Percentiles rank a stretch among this genome's conserved stretches.
Evolutionary conservation across 2,329 filamentous ascomycete species (phyloP).

Genomic region (Claviceps sp.): DNA sequence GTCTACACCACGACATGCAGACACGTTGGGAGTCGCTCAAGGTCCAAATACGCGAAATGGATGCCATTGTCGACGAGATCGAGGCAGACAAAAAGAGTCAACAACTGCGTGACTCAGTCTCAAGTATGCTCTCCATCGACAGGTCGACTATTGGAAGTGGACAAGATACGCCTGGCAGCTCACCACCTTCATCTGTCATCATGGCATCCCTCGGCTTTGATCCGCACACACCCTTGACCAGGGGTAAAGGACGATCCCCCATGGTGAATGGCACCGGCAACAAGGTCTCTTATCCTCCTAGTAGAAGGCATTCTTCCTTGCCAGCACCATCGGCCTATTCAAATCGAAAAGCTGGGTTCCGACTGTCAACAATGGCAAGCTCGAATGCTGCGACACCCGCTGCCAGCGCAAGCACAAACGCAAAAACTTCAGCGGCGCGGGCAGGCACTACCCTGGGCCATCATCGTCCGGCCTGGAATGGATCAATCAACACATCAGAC

Average conservation of each 20-base stretch:
- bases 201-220: constrained; percentile 42
- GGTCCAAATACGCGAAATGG: constrained; percentile 63
- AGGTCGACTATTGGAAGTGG: constrained; percentile 56
- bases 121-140: constrained; percentile 78
- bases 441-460: constrained; percentile 33
- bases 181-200: constrained; percentile 47
- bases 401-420: constrained; percentile 22
- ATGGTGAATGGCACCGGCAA: constrained; percentile 20
- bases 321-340: constrained; percentile 28
- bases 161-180: constrained; percentile 57
- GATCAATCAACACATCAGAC: constrained; percentile 48
- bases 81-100: constrained; percentile 49
- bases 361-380: constrained; percentile 32
- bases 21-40: constrained; percentile 68
- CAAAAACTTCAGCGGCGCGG: constrained; percentile 19
- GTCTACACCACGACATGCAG: constrained; percentile 74
- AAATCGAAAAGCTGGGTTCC: constrained; percentile 28
- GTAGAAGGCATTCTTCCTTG: constrained; percentile 34
- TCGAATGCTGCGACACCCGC: constrained; percentile 37
- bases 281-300: constrained; percentile 30
- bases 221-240: constrained; percentile 29
- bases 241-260: constrained; percentile 30
- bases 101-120: constrained; percentile 81
- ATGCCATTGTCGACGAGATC: constrained; percentile 60
- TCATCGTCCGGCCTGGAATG: constrained; percentile 60